These are phyloP conservation scores for Rhamnella rubrinervis DNA, from an alignment of 331 rosid species.

Conservation along the genomic window DNA sequence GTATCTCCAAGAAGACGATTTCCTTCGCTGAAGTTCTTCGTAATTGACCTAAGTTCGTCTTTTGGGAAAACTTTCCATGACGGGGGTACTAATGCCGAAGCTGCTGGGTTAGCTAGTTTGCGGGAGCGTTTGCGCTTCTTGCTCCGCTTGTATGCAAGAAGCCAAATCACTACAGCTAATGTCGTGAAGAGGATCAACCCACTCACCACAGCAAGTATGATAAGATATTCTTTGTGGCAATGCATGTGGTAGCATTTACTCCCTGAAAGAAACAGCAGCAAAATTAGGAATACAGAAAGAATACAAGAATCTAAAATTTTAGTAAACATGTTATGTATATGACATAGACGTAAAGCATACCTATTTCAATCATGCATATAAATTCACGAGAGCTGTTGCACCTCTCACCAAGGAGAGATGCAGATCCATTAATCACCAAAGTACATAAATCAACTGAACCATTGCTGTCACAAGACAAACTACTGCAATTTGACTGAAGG, in stretches of 20 bases:
- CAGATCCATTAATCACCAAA: constrained; percentile 43
- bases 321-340: background rate
- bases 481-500: constrained; percentile 48
- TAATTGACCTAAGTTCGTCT: constrained; percentile 83
- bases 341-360: constrained; percentile 35
- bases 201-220: constrained; percentile 86
- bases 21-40: constrained; percentile 98
- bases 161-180: constrained; percentile 87
- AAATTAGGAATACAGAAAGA: background rate
- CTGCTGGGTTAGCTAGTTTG: constrained; percentile 64
- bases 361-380: constrained; percentile 69
- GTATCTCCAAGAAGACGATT: constrained; percentile 93
- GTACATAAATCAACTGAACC: constrained; percentile 48
- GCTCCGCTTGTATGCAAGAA: constrained; percentile 79
- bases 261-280: constrained; percentile 39
- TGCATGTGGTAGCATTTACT: constrained; percentile 62
- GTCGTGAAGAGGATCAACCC: constrained; percentile 85
- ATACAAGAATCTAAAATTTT: background rate
- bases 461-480: constrained; percentile 44
- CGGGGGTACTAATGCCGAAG: constrained; percentile 66
- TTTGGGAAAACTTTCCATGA: constrained; percentile 90
- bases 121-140: constrained; percentile 87
- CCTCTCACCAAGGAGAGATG: constrained; percentile 43
- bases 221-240: constrained; percentile 86
- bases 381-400: constrained; percentile 58